Percentiles rank a stretch among this genome's conserved stretches.
Evolutionary conservation across 169 alveolate species (phyloP).

Genomic region (Plasmodium yoelii): DNA sequence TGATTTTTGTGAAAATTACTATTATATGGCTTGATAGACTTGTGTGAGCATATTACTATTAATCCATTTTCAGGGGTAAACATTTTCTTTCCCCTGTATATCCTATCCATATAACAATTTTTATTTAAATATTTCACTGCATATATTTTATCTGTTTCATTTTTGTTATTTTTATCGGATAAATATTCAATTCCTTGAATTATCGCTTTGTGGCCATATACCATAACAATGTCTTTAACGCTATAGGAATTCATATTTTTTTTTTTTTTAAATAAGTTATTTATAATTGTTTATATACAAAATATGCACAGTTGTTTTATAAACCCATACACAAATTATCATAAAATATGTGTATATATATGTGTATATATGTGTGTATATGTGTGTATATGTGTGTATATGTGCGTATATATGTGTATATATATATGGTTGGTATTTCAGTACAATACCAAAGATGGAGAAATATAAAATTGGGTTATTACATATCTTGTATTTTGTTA

Average conservation of each 20-base stretch:
- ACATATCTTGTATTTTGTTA: too few relatives aligned
- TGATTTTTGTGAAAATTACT: constrained; percentile 6
- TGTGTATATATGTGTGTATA: neutral
- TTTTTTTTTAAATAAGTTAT: neutral
- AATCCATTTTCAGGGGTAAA: constrained; percentile 23
- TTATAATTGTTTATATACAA: neutral
- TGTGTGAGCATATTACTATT: constrained; percentile 17
- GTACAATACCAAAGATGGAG: neutral
- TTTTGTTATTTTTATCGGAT: neutral
- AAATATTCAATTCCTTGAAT: constrained; percentile 5
- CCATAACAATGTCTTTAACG: constrained; percentile 57
- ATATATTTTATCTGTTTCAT: constrained; percentile 12
- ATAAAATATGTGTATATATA: neutral
- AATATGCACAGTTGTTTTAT: neutral
- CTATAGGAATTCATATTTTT: constrained; percentile 24
- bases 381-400: neutral
- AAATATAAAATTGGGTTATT: too few relatives aligned
- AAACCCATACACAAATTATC: neutral
- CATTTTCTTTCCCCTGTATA: constrained; percentile 17
- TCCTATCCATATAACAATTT: constrained; percentile 30
- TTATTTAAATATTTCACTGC: constrained; percentile 32
- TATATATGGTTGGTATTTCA: neutral
- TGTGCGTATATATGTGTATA: neutral
- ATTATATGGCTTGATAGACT: constrained; percentile 29
- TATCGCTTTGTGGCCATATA: constrained; percentile 63